Evolutionary conservation across 306 rosid species (phyloP), one percentile per base, ranked within the genome.

Genomic region (Cucumis melo): DNA sequence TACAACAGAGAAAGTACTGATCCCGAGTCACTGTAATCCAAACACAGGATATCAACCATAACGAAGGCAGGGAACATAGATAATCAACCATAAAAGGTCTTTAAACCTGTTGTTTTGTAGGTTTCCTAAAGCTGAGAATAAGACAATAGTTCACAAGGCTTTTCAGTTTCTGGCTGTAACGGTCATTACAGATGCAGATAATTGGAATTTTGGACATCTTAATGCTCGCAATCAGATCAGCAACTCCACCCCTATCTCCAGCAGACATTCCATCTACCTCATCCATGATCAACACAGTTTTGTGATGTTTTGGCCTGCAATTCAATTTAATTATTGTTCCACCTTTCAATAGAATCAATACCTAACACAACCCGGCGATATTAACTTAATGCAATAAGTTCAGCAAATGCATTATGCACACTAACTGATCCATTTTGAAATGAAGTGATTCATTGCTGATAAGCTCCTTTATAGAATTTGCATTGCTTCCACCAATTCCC

Each of bases 181-280:
- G 95, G 82, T 94, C 97, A 85, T 94, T 94, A 72, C 99, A 94
- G 78, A 94, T 94, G 90, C 97, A 94, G 81, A 94, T 94, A 61
- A 94, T 88, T 57, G 99, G 99, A 85, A 94, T 89, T 85, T 92
- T 92, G 38, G 97, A 92, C 56, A 79, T 92, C 83, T 94, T 94
- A 83, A 94, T 94, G 86, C 91, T 90, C 27, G 92, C 90, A 86
- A 94, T 91, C 74, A 94, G 96, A 86, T 92, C 97, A 82, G 99
- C 92, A 80, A 94, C 75, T 74, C 99, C 99, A 78, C 99, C 98
- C 84, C 99, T 84, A 84, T 94, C 99, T 82, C 99, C 99, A 82
- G 99, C 99, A 78, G 99, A 94, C 99, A 94, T 92, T 84, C 99
- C 99, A 84, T 94, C 97, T 77, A 94, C 99, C 80, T 94, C 99